Evolutionary conservation across 2,329 filamentous ascomycete genomes (phyloP).

Genomic region (Domatiomyces catenatus): DNA sequence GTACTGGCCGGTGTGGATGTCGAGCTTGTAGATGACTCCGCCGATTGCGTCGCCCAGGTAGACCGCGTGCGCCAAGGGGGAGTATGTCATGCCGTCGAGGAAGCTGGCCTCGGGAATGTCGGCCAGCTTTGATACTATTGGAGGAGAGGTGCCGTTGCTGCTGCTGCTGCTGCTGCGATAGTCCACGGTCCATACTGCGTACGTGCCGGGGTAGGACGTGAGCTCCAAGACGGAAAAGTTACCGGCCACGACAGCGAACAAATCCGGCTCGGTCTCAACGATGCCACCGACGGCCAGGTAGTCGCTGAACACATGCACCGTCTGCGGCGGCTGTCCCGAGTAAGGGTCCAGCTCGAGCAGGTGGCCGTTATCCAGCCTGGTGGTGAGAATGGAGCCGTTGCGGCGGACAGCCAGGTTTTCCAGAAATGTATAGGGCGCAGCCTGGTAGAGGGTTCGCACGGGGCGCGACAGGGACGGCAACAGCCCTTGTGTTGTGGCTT

Average conservation of each 20-base stretch:
- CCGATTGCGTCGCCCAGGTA: not conserved
- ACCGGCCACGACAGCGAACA: not conserved
- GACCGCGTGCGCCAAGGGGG: not conserved
- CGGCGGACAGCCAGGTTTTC: constrained; percentile 3
- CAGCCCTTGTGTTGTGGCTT: too few relatives aligned
- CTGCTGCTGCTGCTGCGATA: not conserved
- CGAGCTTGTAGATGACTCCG: not conserved
- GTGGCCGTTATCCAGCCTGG: too few relatives aligned
- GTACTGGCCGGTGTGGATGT: not conserved
- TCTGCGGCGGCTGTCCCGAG: too few relatives aligned
- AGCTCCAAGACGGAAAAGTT: not conserved
- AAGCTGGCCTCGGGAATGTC: not conserved
- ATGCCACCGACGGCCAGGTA: constrained; percentile 4
- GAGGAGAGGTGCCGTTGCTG: not conserved
- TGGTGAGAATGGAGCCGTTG: constrained; percentile 2
- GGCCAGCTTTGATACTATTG: not conserved
- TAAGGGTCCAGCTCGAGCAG: too few relatives aligned
- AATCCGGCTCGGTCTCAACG: not conserved
- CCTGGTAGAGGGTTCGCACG: too few relatives aligned
- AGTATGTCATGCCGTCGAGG: not conserved
- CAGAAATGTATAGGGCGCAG: constrained; percentile 1
- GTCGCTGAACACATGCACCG: too few relatives aligned
- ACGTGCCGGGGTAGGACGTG: not conserved
- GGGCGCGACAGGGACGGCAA: too few relatives aligned
- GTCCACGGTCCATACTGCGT: not conserved